Evolutionary conservation across 768 basidiomycete species (phyloP), one percentile per base, ranked within the genome.

Genomic region (Strobilomyces dryophilus): DNA sequence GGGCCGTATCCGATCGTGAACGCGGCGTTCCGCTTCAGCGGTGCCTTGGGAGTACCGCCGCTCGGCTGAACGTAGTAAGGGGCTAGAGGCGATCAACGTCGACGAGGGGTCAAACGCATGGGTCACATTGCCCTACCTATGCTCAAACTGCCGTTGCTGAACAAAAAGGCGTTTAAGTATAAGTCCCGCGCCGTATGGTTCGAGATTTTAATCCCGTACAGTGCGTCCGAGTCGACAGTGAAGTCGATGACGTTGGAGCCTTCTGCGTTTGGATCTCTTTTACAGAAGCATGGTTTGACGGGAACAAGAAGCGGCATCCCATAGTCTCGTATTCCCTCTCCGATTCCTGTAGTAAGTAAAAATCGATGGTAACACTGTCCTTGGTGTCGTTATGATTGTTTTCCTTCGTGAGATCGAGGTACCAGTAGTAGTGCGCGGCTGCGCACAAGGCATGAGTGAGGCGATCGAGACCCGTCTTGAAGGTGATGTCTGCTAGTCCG

Each of bases 101-200:
- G 51, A 10, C 26, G 3, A 40, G 12, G 26, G 43, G 14, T 24
- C 24, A 24, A 2, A 24, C 31, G 34, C 20, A 53, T 5, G 8
- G 31, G 5, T 8, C 2, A 8, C 26, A 32, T 10, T 18, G 26
- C 24, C 47, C 36, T 66, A 71, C 71, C 64, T 49, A 77, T 75
- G 2, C 65, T 62, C 37, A 74, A 56, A 45, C 71, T 69, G 17
- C 62, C 66, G 11, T 71, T 73, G 43, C 76, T 75, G 47, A 77
- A 78, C 51, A 74, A 72, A 58, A 76, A 75, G 3, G 75, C 62
- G 34, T 73, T 73, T 11, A 74, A 63, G 41, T 75, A 78, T 7
- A 78, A 52, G 6, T 65, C 58, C 15, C 61, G 20, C 37, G 62
- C 59, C 0, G 72, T 67, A 2, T 65, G 50, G 54, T 77, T 76